Percentiles rank a stretch among this genome's conserved stretches.
phyloP scores from a whole-genome alignment of 495 filamentous ascomycete genomes.

The Neurospora sp. region DNA sequence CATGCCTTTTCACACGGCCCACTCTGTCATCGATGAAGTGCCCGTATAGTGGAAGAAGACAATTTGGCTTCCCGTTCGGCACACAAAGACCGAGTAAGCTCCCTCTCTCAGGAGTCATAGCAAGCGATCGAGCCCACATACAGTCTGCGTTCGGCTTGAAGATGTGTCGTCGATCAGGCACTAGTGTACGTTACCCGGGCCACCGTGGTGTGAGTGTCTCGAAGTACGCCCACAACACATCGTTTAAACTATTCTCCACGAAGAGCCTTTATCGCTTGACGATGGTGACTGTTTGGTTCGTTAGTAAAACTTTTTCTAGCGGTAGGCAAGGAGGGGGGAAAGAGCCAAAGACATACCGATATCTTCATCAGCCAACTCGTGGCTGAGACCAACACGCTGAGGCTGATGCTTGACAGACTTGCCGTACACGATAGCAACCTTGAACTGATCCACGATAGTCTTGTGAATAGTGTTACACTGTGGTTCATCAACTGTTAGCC shows the following conservation, averaged over 20 bases:
- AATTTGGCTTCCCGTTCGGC: not conserved
- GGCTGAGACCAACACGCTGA: slow-evolving; percentile 82
- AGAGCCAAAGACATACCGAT: slow-evolving; percentile 57
- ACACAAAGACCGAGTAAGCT: not conserved
- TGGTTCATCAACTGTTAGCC: slow-evolving; percentile 13
- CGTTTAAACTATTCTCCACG: not conserved
- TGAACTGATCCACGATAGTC: slow-evolving; percentile 93
- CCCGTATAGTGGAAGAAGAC: not conserved
- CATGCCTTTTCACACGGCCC: not conserved
- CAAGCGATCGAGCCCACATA: not conserved
- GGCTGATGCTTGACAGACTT: slow-evolving; percentile 98
- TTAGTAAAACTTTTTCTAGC: not conserved
- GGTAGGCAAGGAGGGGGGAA: too few relatives aligned
- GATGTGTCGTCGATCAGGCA: not conserved
- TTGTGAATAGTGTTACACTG: slow-evolving; percentile 96
- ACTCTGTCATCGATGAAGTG: not conserved
- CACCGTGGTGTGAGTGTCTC: not conserved
- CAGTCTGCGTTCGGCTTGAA: not conserved
- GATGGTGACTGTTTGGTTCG: slow-evolving; percentile 62
- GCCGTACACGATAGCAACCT: slow-evolving; percentile 89
- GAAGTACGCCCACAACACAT: not conserved
- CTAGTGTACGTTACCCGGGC: not conserved
- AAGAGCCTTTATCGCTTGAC: slow-evolving; percentile 64
- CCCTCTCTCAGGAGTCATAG: not conserved
- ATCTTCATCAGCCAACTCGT: slow-evolving; percentile 93